Conservation (phyloP, 345 rosid species). For the Trapa incisa region DNA sequence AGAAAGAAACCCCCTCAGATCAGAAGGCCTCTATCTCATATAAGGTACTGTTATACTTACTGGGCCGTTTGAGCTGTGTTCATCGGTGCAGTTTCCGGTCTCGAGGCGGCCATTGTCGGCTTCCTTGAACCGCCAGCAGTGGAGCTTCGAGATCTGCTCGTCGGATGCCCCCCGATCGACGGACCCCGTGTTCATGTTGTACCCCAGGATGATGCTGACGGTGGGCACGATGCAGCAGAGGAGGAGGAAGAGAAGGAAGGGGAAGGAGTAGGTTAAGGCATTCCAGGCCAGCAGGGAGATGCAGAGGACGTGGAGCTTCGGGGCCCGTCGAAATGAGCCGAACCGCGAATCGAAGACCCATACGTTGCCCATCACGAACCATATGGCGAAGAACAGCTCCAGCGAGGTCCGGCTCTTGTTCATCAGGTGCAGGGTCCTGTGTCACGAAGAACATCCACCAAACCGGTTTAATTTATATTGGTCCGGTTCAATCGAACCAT, state of each 20-base stretch:
- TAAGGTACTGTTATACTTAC: neutral
- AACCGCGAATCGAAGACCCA: conserved; percentile 96
- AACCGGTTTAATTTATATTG: no score
- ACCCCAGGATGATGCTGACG: conserved; percentile 64
- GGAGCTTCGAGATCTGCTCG: conserved; percentile 70
- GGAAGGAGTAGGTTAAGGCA: conserved; percentile 83
- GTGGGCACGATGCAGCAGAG: conserved; percentile 85
- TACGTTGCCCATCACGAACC: conserved; percentile 98
- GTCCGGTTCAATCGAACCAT: no score
- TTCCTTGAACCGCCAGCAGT: conserved; percentile 70
- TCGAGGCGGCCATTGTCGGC: conserved; percentile 17
- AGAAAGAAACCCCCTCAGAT: neutral
- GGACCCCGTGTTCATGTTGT: conserved; percentile 86
- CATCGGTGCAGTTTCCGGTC: conserved; percentile 12
- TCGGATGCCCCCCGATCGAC: conserved; percentile 77
- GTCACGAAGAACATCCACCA: no score
- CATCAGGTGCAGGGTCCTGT: conserved; percentile 72
- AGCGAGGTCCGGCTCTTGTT: conserved; percentile 79
- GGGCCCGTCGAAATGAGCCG: conserved; percentile 66
- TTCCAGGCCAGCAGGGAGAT: conserved; percentile 87
- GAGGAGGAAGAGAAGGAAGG: conserved; percentile 75
- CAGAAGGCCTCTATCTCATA: no score
- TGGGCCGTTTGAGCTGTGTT: neutral
- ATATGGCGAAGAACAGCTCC: conserved; percentile 97
- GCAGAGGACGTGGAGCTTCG: conserved; percentile 78